Base-by-base conservation (phyloP, 768 basidiomycete species). In the Suillus discolor region DNA sequence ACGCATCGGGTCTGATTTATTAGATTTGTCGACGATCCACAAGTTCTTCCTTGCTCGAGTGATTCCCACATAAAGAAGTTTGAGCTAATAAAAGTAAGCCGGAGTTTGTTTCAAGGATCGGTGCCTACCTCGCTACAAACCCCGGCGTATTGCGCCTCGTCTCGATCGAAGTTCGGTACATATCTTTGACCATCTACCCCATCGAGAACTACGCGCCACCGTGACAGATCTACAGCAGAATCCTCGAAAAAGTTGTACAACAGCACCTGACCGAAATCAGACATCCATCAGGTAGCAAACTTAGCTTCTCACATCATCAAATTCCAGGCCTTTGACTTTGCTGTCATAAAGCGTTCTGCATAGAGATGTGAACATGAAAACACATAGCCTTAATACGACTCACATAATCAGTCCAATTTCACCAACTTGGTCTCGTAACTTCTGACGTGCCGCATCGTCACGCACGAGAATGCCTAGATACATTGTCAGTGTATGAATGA, bases 161-260 rank as follows among this genome's bases (percentile, higher is more conserved):
- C 74, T 62, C 71, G 68, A 0, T 36, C 81, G 65, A 87, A 89
- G 7, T 72, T 71, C 0, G 88, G 87, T n/a, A 80, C 81, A 5
- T 72, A 63, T 34, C 65, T 61, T 23, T 66, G 62, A 23, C 74
- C 71, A 39, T 78, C 72, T 0, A 81, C 61, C 1, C 73, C 78
- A 61, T 85, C 84, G 5, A 88, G 71, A 6, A 90, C 75, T 1
- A 89, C 78, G 9, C 87, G 79, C 90, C 90, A 91, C 54, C 87
- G 86, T 0, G 84, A 74, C 2, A 72, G 65, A 45, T 82, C 82
- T 2, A 84, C 75, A 0, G 71, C 68, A 0, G 91, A 92, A 67
- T 90, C 88, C 38, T 85, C 82, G 69, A 92, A 93, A 74, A 91
- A 92, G 67, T 92, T 87, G 70, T 87, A 92, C 12, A 92, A 71